Percentiles rank a stretch among this genome's conserved stretches.
Evolutionary conservation across 352 stramenopile species (phyloP).

Genomic region (Lagenidium sp.): DNA sequence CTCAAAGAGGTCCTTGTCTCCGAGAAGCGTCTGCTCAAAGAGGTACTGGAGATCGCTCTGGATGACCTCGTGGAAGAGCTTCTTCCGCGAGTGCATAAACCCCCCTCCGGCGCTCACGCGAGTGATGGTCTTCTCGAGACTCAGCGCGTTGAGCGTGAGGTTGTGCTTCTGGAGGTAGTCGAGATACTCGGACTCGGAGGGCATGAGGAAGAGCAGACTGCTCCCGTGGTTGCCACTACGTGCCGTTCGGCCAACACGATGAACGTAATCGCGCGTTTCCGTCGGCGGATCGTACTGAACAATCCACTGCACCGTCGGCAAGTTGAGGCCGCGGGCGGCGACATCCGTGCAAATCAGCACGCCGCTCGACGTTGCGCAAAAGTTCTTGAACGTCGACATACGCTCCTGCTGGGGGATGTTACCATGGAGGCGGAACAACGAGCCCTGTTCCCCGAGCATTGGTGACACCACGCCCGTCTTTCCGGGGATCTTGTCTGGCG

Average conservation of each 20-base stretch:
- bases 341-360: conserved; percentile 99
- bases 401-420: conserved; percentile 95
- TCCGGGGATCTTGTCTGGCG: conserved; percentile 88
- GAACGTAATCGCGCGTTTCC: conserved; percentile 98
- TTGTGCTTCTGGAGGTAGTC: conserved; percentile 87
- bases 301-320: conserved; percentile 94
- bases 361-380: conserved; percentile 83
- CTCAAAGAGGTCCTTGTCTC: conserved; percentile 76
- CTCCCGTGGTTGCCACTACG: conserved; percentile 96
- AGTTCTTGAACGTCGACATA: conserved; percentile 93
- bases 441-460: conserved; percentile 47
- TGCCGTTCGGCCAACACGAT: conserved; percentile 98
- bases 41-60: conserved; percentile 77
- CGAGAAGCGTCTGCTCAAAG: conserved; percentile 76
- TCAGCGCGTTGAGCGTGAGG: conserved; percentile 74
- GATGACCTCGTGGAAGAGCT: conserved; percentile 74
- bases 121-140: conserved; percentile 76
- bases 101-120: conserved; percentile 47
- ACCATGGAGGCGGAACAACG: conserved; percentile 89
- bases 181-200: conserved; percentile 93
- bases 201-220: conserved; percentile 96
- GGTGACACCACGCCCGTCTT: conserved; percentile 21
- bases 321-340: conserved; percentile 95
- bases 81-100: conserved; percentile 61
- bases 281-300: conserved; percentile 99